Evolutionary conservation across 331 rosid species (phyloP), one percentile per base, ranked within the genome.

Genomic region (Stylosanthes scabra): DNA sequence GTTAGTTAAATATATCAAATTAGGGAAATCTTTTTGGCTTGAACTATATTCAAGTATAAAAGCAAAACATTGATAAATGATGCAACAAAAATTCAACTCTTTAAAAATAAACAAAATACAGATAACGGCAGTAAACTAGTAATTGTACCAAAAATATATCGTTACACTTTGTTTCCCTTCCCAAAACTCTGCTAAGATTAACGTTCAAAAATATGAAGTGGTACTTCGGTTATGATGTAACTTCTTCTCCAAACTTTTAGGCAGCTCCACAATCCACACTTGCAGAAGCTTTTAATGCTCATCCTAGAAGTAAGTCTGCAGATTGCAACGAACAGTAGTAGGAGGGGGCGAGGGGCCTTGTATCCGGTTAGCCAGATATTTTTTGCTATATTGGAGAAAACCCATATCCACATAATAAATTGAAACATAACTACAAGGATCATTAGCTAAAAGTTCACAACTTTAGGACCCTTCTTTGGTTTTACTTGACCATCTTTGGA

Each of bases 391-490:
- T 31, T 39, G 59, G 63, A 68, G 59, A 59, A 57, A 68, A 59
- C 70, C 39, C 69, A 62, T 46, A 31, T 72, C 77, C 74, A 5
- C 55, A 52, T 28, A 39, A 20, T 16, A 68, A 50, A 73, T 59
- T 11, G 44, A 9, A 40, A 56, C 14, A 59, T 11, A 80, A 8
- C 10, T 15, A 61, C 6, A 80, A 6, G 6, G 12, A 54, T 74
- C 64, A 88, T 78, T 76, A 88, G 51, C 11, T 54, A 70, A 94
- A 94, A 91, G 72, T 83, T 86, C 60, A 94, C 99, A 74, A 89
- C 83, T 82, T 80, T 89, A 39, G 96, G 93, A 47, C 84, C 93
- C 63, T 84, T 89, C 83, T 65, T 84, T 46, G 86, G 61, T 84
- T 82, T 94, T 67, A 46, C 80, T 63, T 42, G 11, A 40, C 72